Evolutionary conservation across 2,329 filamentous ascomycete species (phyloP).

Genomic region (Acarospora socialis): DNA sequence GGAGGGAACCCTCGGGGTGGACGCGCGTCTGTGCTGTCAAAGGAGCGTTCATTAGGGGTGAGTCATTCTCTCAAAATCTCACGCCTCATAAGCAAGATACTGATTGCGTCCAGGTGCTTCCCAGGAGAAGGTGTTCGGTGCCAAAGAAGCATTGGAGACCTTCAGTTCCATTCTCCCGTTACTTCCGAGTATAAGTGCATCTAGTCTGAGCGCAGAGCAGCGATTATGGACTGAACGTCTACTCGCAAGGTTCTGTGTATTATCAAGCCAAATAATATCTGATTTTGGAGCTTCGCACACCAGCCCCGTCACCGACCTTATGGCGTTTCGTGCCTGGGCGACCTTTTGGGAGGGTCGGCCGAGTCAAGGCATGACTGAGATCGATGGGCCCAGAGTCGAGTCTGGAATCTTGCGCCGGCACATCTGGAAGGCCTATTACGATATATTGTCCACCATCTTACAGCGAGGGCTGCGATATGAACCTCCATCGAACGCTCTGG

Average conservation of each 20-base stretch:
- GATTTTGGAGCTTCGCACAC: no score
- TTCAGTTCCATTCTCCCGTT: slow-evolving; percentile 54
- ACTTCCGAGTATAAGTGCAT: slow-evolving; percentile 38
- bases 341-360: slow-evolving; percentile 46
- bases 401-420: slow-evolving; percentile 47
- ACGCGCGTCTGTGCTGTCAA: slow-evolving; percentile 71
- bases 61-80: slow-evolving; percentile 20
- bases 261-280: slow-evolving; percentile 8
- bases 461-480: slow-evolving; percentile 33
- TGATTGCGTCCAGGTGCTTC: no score
- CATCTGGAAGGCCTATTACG: slow-evolving; percentile 79
- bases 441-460: slow-evolving; percentile 61
- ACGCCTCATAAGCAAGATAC: slow-evolving; percentile 20
- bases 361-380: slow-evolving; percentile 30
- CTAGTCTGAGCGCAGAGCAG: slow-evolving; percentile 41
- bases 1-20: slow-evolving; percentile 50
- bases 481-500: slow-evolving; percentile 18
- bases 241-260: slow-evolving; percentile 8
- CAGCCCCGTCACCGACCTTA: no score
- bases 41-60: slow-evolving; percentile 62
- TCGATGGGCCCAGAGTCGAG: slow-evolving; percentile 44
- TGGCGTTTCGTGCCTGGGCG: slow-evolving; percentile 40
- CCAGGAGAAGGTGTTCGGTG: slow-evolving; percentile 28
- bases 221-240: slow-evolving; percentile 58
- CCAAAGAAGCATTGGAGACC: slow-evolving; percentile 47